Evolutionary conservation across 2,329 filamentous ascomycete species (phyloP).

Genomic region (Juglanconis sp.): DNA sequence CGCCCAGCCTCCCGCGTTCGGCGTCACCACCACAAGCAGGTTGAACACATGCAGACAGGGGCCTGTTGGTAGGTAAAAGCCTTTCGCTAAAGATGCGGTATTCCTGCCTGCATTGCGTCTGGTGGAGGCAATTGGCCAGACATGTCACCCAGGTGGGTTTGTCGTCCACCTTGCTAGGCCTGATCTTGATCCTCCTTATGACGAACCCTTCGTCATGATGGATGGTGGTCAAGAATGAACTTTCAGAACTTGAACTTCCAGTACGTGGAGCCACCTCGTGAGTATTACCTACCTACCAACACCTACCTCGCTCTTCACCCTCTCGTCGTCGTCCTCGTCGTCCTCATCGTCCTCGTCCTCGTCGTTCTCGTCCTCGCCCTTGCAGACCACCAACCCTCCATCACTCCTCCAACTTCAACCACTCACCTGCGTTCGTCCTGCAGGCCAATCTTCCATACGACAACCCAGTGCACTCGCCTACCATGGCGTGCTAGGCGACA

Average conservation of each 20-base stretch:
- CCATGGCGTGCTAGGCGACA: slow-evolving; percentile 20
- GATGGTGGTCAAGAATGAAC: slow-evolving; percentile 22
- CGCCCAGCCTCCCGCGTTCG: slow-evolving; percentile 15
- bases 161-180: slow-evolving; percentile 2
- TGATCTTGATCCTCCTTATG: neutral
- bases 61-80: neutral
- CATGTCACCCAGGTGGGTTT: slow-evolving; percentile 9
- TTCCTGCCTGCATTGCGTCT: slow-evolving; percentile 11
- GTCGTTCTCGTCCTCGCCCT: neutral
- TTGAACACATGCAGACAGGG: neutral
- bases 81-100: slow-evolving; percentile 11
- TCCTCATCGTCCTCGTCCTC: neutral
- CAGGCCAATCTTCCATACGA: slow-evolving; percentile 4
- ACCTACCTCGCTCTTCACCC: neutral
- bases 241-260: slow-evolving; percentile 21
- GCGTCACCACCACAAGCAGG: slow-evolving; percentile 7
- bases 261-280: slow-evolving; percentile 24
- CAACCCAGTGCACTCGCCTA: slow-evolving; percentile 18
- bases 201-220: slow-evolving; percentile 17
- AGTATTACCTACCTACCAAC: slow-evolving; percentile 11
- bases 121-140: slow-evolving; percentile 15
- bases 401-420: slow-evolving; percentile 2
- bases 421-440: slow-evolving; percentile 2
- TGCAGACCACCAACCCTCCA: neutral
- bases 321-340: neutral